A percentile compares a stretch with the other conserved stretches of the same genome.
Conservation (phyloP, 352 stramenopile species). For the Phytophthora gonapodyides region DNA sequence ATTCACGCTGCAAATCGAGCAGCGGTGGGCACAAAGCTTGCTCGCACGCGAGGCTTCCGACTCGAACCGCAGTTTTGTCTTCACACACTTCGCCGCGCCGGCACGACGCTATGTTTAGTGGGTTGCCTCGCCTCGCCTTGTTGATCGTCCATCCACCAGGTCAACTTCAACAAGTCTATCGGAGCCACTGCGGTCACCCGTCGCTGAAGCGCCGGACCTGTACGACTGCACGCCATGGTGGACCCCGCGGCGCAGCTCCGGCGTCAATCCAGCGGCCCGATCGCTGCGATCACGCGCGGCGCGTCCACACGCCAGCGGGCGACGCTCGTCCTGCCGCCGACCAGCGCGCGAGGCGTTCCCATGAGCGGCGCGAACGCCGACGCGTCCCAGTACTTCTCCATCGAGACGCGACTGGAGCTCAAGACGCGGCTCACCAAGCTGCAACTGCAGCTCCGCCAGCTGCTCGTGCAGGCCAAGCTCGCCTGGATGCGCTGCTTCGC, state of each 20-base stretch:
- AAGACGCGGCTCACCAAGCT: constrained; percentile 46
- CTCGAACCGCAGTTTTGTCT: constrained; percentile 10
- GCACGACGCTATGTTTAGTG: constrained; percentile 22
- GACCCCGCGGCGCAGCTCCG: constrained; percentile 24
- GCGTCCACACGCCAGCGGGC: constrained; percentile 27
- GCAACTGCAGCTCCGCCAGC: constrained; percentile 40
- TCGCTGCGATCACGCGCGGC: constrained; percentile 18
- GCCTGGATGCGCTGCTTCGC: constrained; percentile 68
- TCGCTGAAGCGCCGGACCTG: constrained; percentile 6
- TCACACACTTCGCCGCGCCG: constrained; percentile 1
- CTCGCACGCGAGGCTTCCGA: constrained; percentile 22
- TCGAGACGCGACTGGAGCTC: constrained; percentile 63
- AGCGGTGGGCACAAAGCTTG: constrained; percentile 18
- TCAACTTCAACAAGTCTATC: constrained; percentile 23
- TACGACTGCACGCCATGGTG: constrained; percentile 21
- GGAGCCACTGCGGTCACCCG: constrained; percentile 22
- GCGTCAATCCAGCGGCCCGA: constrained; percentile 24
- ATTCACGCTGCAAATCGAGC: constrained; percentile 13
- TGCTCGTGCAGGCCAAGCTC: constrained; percentile 60
- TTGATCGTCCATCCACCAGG: constrained; percentile 1
- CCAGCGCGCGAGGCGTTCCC: constrained; percentile 15
- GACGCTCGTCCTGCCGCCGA: constrained; percentile 13
- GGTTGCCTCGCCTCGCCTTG: neutral
- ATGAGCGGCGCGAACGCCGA: constrained; percentile 21
- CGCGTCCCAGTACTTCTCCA: constrained; percentile 55